Evolutionary conservation across 441 rosid genomes (phyloP), one percentile per base, ranked within the genome.

Genomic region (Pelargonium exstipulatum): DNA sequence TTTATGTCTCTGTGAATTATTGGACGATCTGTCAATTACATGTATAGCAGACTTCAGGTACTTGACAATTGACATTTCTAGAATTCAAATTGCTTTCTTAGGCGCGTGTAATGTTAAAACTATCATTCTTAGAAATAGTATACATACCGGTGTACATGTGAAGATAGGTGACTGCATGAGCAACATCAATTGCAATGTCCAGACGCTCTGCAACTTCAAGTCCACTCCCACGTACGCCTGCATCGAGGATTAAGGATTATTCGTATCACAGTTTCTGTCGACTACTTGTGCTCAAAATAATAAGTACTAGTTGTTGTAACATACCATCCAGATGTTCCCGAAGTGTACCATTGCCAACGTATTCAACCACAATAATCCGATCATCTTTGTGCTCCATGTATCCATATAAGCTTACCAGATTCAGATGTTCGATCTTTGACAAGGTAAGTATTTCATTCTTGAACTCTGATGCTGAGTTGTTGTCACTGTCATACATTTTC

Each of bases 121-220:
- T 42, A 42, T 42, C 46, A 1, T 7, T 9, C 46, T 42, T 42
- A 7, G 46, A 53, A 53, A 53, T 53, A 53, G 24, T 53, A 8
- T 17, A 57, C 82, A 64, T 62, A 89, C 99, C 95, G 79, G 99
- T 86, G 75, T 95, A 95, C 88, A 85, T 87, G 80, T 94, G 97
- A 75, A 95, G 97, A 78, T 95, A 95, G 74, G 99, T 95, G 43
- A 95, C 71, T 1, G 96, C 99, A 78, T 95, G 97, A 68, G 97
- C 97, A 32, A 95, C 88, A 69, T 95, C 95, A 18, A 85, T 87
- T 24, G 96, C 94, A 74, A 91, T 85, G 77, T 88, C 97, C 14
- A 95, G 76, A 73, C 97, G 83, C 17, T 81, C 75, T 48, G 92
- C 83, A 62, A 88, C 78, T 80, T 83, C 91, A 18, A 88, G 89